phyloP scores from a whole-genome alignment of 352 stramenopile species.

The Peronospora tabacina region DNA sequence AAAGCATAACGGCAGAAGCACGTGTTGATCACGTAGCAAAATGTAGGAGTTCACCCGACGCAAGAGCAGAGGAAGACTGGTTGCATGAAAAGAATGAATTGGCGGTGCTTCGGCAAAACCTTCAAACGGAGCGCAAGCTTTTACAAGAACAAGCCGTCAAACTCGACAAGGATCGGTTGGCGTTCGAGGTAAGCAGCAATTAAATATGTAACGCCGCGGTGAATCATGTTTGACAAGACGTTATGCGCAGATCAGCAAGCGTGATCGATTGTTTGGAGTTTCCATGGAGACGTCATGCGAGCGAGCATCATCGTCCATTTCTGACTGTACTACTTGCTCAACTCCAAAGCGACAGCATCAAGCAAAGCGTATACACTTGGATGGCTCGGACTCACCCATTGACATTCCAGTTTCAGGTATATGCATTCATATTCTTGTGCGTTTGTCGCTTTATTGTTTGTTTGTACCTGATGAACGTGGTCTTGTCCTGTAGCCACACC shows the following conservation, averaged over 20 bases:
- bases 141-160: conserved; percentile 45
- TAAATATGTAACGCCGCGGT: conserved; percentile 7
- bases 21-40: background rate
- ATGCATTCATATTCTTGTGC: conserved; percentile 1
- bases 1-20: conserved; percentile 6
- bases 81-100: conserved; percentile 31
- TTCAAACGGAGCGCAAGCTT: conserved; percentile 39
- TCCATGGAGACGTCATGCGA: background rate
- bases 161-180: conserved; percentile 54
- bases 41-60: conserved; percentile 19
- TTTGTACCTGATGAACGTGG: conserved; percentile 8
- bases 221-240: conserved; percentile 6
- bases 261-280: conserved; percentile 27
- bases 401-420: conserved; percentile 46
- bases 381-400: conserved; percentile 23
- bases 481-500: conserved; percentile 26
- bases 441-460: conserved; percentile 6
- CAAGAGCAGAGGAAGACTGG: conserved; percentile 28
- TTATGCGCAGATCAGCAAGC: conserved; percentile 32
- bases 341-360: conserved; percentile 17
- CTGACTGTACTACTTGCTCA: conserved; percentile 3
- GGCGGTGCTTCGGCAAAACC: conserved; percentile 26
- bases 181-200: conserved; percentile 41
- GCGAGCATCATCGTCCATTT: conserved; percentile 5
- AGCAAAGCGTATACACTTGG: conserved; percentile 11